These are phyloP conservation scores for Megacollybia platyphylla DNA, from an alignment of 1,284 basidiomycete species.

Conservation along the genomic window DNA sequence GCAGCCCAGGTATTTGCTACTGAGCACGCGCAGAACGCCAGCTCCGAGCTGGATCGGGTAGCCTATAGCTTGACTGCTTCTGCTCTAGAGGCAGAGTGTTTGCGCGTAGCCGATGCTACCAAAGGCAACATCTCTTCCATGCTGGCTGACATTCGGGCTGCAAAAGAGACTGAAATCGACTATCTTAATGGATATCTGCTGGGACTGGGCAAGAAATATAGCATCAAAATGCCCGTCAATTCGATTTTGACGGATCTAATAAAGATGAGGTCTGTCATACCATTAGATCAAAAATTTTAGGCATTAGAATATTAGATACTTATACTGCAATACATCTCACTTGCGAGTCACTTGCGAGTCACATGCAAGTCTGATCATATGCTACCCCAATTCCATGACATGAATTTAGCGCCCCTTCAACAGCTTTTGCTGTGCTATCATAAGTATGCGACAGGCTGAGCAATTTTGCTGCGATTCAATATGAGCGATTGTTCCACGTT, in stretches of 20 bases:
- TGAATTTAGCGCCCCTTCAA: not conserved
- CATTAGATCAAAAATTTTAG: slow-evolving; percentile 8
- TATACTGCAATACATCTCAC: not conserved
- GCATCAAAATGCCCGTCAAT: slow-evolving; percentile 53
- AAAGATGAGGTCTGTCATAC: slow-evolving; percentile 29
- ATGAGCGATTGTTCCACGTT: not conserved
- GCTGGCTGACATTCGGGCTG: slow-evolving; percentile 53
- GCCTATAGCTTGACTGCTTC: slow-evolving; percentile 25
- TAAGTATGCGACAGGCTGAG: not conserved
- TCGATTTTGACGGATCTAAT: slow-evolving; percentile 51
- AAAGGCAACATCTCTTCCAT: slow-evolving; percentile 67
- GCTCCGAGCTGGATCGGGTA: slow-evolving; percentile 22
- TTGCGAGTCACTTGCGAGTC: not conserved
- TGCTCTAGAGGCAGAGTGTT: slow-evolving; percentile 35
- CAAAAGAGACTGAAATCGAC: slow-evolving; percentile 62
- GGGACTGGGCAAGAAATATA: slow-evolving; percentile 47
- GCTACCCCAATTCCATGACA: not conserved
- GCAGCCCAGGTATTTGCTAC: slow-evolving; percentile 47
- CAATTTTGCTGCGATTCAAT: not conserved
- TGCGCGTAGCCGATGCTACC: slow-evolving; percentile 44
- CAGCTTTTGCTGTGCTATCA: not conserved
- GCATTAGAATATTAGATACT: too few species aligned
- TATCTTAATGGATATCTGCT: slow-evolving; percentile 83
- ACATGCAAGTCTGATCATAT: too few species aligned
- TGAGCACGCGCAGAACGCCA: slow-evolving; percentile 26